A percentile compares a stretch with the other conserved stretches of the same genome.
These are phyloP conservation scores for Simplicillium aogashimaense DNA, from an alignment of 2,329 filamentous ascomycete genomes.

Conservation along the genomic window DNA sequence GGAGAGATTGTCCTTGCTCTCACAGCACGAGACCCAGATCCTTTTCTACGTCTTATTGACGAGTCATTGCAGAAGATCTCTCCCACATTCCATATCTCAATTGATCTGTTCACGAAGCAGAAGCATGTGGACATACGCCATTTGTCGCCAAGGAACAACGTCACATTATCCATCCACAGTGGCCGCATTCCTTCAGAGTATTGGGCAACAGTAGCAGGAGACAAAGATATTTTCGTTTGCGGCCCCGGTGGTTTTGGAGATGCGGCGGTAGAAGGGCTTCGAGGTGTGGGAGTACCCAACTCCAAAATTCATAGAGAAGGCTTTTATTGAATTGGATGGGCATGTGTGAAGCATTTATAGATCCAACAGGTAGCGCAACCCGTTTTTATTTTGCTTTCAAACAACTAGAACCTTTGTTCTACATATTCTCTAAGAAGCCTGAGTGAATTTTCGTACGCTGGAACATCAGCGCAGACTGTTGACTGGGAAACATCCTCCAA, in stretches of 20 bases:
- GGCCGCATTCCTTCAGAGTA: background rate
- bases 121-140: background rate
- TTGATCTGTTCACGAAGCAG: slow-evolving; percentile 1
- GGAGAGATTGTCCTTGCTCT: background rate
- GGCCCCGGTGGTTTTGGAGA: slow-evolving; percentile 1
- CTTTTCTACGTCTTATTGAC: background rate
- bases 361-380: no score
- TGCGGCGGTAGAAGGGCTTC: background rate
- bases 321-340: background rate
- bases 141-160: background rate
- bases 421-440: background rate
- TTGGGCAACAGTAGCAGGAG: background rate
- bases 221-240: background rate
- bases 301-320: slow-evolving; percentile 1
- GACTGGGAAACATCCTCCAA: background rate
- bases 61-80: background rate
- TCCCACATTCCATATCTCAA: background rate
- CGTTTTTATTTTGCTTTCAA: no score
- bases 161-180: background rate
- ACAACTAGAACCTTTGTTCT: background rate
- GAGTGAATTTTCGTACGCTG: background rate
- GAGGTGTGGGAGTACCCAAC: background rate
- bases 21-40: background rate
- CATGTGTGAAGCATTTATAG: background rate
- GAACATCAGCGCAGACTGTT: background rate